These are phyloP conservation scores for Penicillium sp. DNA, from an alignment of 2,329 filamentous ascomycete species.

Conservation along the genomic window DNA sequence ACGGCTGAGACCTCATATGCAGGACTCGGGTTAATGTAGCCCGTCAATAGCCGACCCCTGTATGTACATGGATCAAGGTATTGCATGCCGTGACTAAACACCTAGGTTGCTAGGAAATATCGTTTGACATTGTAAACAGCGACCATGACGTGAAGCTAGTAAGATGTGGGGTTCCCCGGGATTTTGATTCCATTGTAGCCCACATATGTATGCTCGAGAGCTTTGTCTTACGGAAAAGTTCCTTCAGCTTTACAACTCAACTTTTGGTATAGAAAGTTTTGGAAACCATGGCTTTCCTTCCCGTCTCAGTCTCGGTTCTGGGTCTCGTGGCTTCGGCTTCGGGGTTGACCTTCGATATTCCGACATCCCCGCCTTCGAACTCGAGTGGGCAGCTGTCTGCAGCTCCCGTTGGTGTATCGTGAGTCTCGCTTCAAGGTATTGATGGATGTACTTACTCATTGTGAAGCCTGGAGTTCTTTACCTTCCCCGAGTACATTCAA, in stretches of 20 bases:
- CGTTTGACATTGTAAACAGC: background rate
- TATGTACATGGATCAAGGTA: no score
- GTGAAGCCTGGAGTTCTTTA: slow-evolving; percentile 48
- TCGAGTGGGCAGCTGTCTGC: slow-evolving; percentile 28
- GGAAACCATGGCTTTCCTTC: background rate
- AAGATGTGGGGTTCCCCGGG: background rate
- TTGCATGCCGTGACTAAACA: no score
- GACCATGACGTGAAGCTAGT: background rate
- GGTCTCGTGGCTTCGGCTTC: background rate
- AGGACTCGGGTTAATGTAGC: no score
- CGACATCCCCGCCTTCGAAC: slow-evolving; percentile 27
- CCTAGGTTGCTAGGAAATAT: background rate
- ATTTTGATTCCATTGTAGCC: background rate
- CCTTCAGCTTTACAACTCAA: background rate
- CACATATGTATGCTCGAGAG: background rate
- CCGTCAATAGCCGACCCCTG: no score
- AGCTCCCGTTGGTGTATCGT: slow-evolving; percentile 43
- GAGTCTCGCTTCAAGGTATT: slow-evolving; percentile 13
- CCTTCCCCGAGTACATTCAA: slow-evolving; percentile 48
- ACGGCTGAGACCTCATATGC: no score
- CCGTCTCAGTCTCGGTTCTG: background rate
- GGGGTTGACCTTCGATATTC: slow-evolving; percentile 31
- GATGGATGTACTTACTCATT: background rate
- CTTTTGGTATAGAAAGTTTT: background rate
- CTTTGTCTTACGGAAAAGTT: background rate